Conservation (phyloP, 2,329 filamentous ascomycete genomes). For the Endocalyx cinctus region DNA sequence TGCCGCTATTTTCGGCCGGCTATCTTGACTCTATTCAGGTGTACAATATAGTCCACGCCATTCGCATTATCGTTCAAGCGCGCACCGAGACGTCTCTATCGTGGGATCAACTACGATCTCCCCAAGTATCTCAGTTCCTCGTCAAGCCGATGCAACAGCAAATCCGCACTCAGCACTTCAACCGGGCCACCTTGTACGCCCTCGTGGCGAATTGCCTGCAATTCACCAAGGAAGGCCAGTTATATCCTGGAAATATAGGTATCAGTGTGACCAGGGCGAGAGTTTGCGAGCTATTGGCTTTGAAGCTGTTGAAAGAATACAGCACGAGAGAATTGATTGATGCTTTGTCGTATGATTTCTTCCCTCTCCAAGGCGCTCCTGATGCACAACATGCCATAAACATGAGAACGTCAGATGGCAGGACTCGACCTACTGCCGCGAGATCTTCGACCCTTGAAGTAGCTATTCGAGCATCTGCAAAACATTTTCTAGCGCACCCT, state of each 20-base stretch:
- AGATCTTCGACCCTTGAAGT: slow-evolving; percentile 89
- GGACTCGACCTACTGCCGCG: slow-evolving; percentile 52
- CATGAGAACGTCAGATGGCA: slow-evolving; percentile 29
- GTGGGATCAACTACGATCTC: slow-evolving; percentile 94
- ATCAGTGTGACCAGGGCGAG: slow-evolving; percentile 79
- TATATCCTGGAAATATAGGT: slow-evolving; percentile 78
- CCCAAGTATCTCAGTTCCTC: slow-evolving; percentile 91
- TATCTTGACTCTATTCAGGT: slow-evolving; percentile 82
- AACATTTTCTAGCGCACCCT: slow-evolving; percentile 87
- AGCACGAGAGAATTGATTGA: slow-evolving; percentile 87
- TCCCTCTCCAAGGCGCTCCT: slow-evolving; percentile 78
- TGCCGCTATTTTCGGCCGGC: slow-evolving; percentile 76
- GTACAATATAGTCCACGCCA: slow-evolving; percentile 85
- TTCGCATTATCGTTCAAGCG: slow-evolving; percentile 76
- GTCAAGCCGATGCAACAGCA: slow-evolving; percentile 93
- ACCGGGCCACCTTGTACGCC: slow-evolving; percentile 80
- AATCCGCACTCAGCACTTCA: slow-evolving; percentile 78
- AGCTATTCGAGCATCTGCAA: slow-evolving; percentile 86
- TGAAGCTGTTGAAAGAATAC: slow-evolving; percentile 87
- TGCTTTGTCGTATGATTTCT: slow-evolving; percentile 90
- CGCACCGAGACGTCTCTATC: slow-evolving; percentile 87
- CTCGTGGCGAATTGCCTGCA: slow-evolving; percentile 92
- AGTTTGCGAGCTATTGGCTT: slow-evolving; percentile 85
- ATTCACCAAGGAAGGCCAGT: slow-evolving; percentile 80
- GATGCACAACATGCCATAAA: slow-evolving; percentile 35